These are phyloP conservation scores for Exidia glandulosa DNA, from an alignment of 768 basidiomycete genomes.

Conservation along the genomic window DNA sequence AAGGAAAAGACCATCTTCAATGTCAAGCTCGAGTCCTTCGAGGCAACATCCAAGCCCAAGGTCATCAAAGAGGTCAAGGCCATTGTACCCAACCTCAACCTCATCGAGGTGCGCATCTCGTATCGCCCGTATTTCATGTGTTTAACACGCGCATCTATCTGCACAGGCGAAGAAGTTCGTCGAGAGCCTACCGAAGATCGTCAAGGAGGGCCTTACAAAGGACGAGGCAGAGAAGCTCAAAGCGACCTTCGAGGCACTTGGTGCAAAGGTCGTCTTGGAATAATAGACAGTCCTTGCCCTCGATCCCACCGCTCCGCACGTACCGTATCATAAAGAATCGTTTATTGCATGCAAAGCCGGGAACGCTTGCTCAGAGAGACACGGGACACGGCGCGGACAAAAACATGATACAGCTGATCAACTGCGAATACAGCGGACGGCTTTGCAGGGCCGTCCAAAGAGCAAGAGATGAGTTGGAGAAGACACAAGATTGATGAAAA, in stretches of 20 bases:
- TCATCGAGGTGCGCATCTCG: slow-evolving; percentile 73
- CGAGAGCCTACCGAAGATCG: slow-evolving; percentile 80
- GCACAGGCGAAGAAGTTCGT: slow-evolving; percentile 97
- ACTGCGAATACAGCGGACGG: neutral
- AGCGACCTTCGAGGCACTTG: slow-evolving; percentile 79
- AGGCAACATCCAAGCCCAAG: slow-evolving; percentile 86
- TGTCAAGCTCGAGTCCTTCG: slow-evolving; percentile 90
- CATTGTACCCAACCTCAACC: slow-evolving; percentile 85
- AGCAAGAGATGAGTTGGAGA: neutral
- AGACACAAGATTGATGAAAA: neutral
- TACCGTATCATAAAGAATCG: neutral
- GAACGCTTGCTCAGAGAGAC: neutral
- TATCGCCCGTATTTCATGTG: neutral
- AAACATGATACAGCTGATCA: neutral
- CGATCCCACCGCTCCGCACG: neutral
- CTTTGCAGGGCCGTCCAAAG: neutral
- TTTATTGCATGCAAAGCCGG: neutral
- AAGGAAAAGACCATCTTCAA: slow-evolving; percentile 99
- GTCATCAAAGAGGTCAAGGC: slow-evolving; percentile 97
- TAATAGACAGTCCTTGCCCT: slow-evolving; percentile 24
- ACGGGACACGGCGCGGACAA: neutral
- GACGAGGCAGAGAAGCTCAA: slow-evolving; percentile 97
- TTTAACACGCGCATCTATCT: neutral
- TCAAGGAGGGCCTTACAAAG: slow-evolving; percentile 92
- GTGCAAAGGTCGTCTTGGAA: slow-evolving; percentile 79